Conservation (phyloP, 768 basidiomycete genomes). For the Lactarius vividus region DNA sequence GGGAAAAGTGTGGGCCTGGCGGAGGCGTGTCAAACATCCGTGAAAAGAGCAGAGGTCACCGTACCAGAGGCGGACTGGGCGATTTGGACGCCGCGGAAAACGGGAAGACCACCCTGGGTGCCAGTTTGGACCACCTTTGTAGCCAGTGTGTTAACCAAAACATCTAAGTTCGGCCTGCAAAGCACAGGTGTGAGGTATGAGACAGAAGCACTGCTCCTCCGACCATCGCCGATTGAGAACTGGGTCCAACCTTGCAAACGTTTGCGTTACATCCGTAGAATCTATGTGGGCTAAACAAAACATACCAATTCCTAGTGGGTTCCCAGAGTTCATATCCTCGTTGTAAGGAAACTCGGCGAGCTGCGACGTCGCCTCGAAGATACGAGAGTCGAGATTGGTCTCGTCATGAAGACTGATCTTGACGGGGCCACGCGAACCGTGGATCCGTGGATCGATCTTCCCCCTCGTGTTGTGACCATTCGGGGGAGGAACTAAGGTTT, state of each 20-base stretch:
- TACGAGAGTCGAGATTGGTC: neutral
- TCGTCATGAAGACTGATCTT: constrained; percentile 27
- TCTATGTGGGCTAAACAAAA: too few species aligned
- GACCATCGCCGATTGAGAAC: too few species aligned
- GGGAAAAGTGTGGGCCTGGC: constrained; percentile 20
- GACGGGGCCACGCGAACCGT: constrained; percentile 30
- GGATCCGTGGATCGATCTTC: constrained; percentile 29
- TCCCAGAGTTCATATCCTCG: too few species aligned
- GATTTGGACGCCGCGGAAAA: neutral
- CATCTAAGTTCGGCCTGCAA: neutral
- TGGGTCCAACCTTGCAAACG: too few species aligned
- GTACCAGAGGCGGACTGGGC: neutral
- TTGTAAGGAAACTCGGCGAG: neutral
- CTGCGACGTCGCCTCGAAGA: constrained; percentile 22
- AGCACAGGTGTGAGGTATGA: constrained; percentile 3
- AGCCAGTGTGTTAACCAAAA: neutral
- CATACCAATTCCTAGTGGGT: neutral
- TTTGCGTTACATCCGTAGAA: neutral
- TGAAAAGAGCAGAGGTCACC: neutral
- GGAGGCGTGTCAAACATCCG: neutral
- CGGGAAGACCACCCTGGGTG: neutral
- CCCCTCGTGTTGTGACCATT: constrained; percentile 29
- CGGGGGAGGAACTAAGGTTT: constrained; percentile 3
- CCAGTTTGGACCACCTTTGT: neutral
- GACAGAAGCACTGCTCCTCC: too few species aligned